Base-by-base conservation (phyloP, 148 eudicot species). In the Chenopodium suecicum region DNA sequence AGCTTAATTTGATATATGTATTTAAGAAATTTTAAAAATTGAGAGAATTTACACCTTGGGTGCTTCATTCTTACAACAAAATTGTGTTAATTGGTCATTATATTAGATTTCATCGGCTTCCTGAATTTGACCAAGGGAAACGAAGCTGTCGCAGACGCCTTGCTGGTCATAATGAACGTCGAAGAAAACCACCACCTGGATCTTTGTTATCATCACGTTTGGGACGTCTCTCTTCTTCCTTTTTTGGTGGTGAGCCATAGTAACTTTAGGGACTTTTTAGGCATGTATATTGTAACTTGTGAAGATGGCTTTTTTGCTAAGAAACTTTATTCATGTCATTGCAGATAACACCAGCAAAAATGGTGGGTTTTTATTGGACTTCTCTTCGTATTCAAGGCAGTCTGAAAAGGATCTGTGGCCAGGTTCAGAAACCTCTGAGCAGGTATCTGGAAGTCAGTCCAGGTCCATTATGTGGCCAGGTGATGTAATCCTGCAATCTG, bases 121-220 rank as follows among this genome's bases (percentile, higher is more conserved):
- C 90, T 48, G 98, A 95, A 86, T 95, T 95, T 89, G 98, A 95
- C 85, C 87, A 89, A 82, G 98, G 91, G 73, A 95, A 95, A 82
- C 83, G 98, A 81, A 95, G 98, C 71, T 95, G 98, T 74, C 94
- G 98, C 78, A 90, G 94, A 78, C 92, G 98, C 67, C 92, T 95
- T 68, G 98, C 98, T 71, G 94, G 94, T 66, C 98, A 95, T 79
- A 95, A 95, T 70, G 98, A 93, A 89, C 98, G 98, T 56, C 78
- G 98, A 34, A 93, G 98, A 91, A 95, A 95, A 87, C 98, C 97
- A 9, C 90, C 91, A 75, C 88, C 92, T 31, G 98, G 96, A 62
- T 87, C 98, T 84, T 76, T 95, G 41, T 75, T 93, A 78, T 87
- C 98, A 7, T 76, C 97, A 13, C 93, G 89, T 67, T 82, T 86